These are phyloP conservation scores for Amphicarpaea edgeworthii DNA, from an alignment of 306 rosid species.

Conservation along the genomic window DNA sequence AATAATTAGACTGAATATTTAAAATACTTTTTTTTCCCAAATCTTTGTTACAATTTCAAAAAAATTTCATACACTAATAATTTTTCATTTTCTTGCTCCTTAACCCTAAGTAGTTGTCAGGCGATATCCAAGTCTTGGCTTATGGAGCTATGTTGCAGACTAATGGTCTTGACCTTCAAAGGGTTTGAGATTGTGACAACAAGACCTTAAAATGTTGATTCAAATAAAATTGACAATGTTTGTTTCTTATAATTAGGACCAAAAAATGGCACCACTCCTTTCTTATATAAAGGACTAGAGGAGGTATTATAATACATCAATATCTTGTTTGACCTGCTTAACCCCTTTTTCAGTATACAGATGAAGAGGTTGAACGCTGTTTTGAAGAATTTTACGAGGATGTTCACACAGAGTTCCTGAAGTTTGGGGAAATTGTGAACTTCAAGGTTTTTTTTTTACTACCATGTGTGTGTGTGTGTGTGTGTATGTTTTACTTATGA, in stretches of 20 bases:
- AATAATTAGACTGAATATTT: constrained; percentile 26
- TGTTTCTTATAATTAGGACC: not conserved
- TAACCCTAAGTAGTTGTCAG: constrained; percentile 59
- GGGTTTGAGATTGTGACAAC: constrained; percentile 58
- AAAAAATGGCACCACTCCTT: not conserved
- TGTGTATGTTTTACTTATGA: not conserved
- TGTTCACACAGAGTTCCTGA: constrained; percentile 97
- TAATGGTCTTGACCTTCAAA: constrained; percentile 54
- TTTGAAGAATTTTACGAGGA: constrained; percentile 96
- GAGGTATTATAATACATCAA: constrained; percentile 16
- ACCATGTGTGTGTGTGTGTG: constrained; percentile 16
- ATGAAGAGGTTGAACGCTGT: constrained; percentile 83
- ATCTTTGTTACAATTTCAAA: not conserved
- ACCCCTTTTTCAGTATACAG: constrained; percentile 73
- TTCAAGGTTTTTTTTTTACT: constrained; percentile 79
- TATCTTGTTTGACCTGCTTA: constrained; percentile 49
- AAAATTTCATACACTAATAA: constrained; percentile 28
- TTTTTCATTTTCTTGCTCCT: constrained; percentile 56
- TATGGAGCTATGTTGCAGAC: constrained; percentile 60
- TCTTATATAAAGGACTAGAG: not conserved
- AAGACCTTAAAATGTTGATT: constrained; percentile 46
- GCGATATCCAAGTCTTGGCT: constrained; percentile 50
- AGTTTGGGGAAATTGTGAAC: constrained; percentile 93
- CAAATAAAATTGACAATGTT: not conserved
- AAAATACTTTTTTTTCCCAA: not conserved